phyloP scores from a whole-genome alignment of 805 yeast genomes.

The Yarrowia osloensis region DNA sequence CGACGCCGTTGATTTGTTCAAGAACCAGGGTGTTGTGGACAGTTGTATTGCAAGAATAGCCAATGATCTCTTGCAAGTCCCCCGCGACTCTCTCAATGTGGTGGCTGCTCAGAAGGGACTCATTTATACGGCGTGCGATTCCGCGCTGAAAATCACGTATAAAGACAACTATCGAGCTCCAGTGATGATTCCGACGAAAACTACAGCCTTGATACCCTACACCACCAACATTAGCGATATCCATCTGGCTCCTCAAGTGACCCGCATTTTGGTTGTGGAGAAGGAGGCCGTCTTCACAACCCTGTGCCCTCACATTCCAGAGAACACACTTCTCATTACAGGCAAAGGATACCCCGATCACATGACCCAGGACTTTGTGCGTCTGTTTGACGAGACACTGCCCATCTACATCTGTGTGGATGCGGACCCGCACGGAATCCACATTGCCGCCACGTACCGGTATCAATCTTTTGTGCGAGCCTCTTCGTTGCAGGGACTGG shows the following conservation, averaged over 20 bases:
- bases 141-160: neutral
- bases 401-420: constrained; percentile 57
- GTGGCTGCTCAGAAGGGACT: constrained; percentile 61
- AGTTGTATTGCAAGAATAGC: constrained; percentile 46
- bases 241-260: neutral
- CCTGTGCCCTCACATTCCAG: constrained; percentile 36
- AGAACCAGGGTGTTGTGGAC: constrained; percentile 49
- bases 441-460: constrained; percentile 49
- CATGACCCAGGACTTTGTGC: constrained; percentile 51
- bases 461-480: constrained; percentile 35
- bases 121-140: constrained; percentile 41
- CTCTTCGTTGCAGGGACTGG: neutral
- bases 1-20: constrained; percentile 55
- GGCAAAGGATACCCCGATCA: constrained; percentile 71
- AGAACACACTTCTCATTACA: constrained; percentile 48
- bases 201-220: neutral
- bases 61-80: constrained; percentile 43
- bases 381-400: constrained; percentile 39
- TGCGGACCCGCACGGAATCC: constrained; percentile 65
- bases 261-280: constrained; percentile 47
- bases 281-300: constrained; percentile 52
- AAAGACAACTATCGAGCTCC: neutral
- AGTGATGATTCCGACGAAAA: neutral
- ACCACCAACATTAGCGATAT: neutral
- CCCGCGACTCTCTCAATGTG: constrained; percentile 48